A percentile compares a stretch with the other conserved stretches of the same genome.
Evolutionary conservation across 2,329 filamentous ascomycete genomes (phyloP).

Genomic region (Penicillium sp.): DNA sequence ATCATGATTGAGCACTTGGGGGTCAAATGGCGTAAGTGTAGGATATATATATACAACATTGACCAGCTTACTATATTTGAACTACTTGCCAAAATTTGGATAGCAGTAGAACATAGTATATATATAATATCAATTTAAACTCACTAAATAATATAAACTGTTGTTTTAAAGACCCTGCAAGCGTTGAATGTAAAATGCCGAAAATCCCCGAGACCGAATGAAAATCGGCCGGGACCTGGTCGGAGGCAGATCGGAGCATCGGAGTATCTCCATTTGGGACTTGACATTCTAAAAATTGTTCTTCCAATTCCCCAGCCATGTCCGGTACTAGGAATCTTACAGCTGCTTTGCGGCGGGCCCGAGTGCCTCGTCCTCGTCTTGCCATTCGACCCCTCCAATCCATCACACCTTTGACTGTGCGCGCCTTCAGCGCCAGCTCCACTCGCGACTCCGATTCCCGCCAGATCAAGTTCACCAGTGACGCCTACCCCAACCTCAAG

Average conservation of each 20-base stretch:
- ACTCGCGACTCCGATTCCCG: conserved; percentile 27
- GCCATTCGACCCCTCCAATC: conserved; percentile 23
- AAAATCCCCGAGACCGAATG: conserved; percentile 14
- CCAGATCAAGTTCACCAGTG: conserved; percentile 71
- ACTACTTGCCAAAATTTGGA: too few relatives aligned
- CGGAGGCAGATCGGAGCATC: conserved; percentile 19
- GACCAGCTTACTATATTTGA: too few relatives aligned
- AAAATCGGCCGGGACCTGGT: conserved; percentile 1
- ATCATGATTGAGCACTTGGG: background rate
- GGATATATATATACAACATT: background rate
- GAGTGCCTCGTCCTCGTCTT: conserved; percentile 30
- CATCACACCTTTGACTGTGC: conserved; percentile 19
- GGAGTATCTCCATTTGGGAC: conserved; percentile 22
- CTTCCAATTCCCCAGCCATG: conserved; percentile 21
- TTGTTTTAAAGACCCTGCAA: background rate
- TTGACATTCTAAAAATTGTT: conserved; percentile 19
- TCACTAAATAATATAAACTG: background rate
- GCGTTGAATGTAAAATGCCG: conserved; percentile 6
- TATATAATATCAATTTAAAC: too few relatives aligned
- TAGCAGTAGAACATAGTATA: too few relatives aligned
- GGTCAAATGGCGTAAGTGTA: background rate
- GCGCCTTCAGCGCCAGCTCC: conserved; percentile 33
- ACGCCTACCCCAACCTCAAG: conserved; percentile 75
- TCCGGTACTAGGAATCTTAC: conserved; percentile 33
- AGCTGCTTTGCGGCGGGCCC: conserved; percentile 33